These are phyloP conservation scores for Hibiscus tridactylites DNA, from an alignment of 345 rosid genomes.

Conservation along the genomic window DNA sequence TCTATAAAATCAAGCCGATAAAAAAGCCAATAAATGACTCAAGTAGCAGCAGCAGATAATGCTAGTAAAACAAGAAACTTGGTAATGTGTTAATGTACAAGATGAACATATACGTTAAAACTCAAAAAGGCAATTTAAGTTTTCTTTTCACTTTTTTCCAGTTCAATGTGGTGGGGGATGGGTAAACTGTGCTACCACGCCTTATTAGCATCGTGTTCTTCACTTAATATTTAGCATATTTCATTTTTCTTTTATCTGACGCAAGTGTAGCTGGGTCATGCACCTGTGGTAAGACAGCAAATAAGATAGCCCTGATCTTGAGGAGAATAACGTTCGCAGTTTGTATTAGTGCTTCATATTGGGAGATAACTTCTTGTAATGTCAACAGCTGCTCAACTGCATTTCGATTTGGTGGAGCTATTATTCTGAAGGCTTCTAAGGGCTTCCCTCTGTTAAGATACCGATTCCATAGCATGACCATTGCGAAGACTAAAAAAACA, in stretches of 20 bases:
- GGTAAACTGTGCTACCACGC: neutral
- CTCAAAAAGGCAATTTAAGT: neutral
- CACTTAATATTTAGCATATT: neutral
- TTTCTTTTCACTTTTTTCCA: neutral
- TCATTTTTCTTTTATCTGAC: neutral
- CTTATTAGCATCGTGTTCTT: neutral
- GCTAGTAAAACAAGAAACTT: neutral
- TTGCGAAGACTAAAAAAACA: slow-evolving; percentile 37
- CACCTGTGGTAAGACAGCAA: slow-evolving; percentile 80
- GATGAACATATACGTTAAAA: neutral
- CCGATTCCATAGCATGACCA: slow-evolving; percentile 60
- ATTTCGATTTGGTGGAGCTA: slow-evolving; percentile 60
- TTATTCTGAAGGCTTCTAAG: slow-evolving; percentile 52
- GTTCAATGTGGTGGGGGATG: neutral
- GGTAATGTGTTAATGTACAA: no score
- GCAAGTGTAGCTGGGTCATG: slow-evolving; percentile 10
- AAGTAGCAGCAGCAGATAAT: neutral
- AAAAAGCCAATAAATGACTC: neutral
- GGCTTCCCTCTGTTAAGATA: slow-evolving; percentile 43
- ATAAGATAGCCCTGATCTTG: slow-evolving; percentile 78
- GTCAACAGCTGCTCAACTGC: slow-evolving; percentile 87
- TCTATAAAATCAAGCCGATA: neutral
- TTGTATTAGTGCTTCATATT: slow-evolving; percentile 67
- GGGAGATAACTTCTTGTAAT: slow-evolving; percentile 67
- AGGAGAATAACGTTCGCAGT: slow-evolving; percentile 66